Evolutionary conservation across 192 early-diverging fungal species (phyloP).

Genomic region (Podila clonocystis): DNA sequence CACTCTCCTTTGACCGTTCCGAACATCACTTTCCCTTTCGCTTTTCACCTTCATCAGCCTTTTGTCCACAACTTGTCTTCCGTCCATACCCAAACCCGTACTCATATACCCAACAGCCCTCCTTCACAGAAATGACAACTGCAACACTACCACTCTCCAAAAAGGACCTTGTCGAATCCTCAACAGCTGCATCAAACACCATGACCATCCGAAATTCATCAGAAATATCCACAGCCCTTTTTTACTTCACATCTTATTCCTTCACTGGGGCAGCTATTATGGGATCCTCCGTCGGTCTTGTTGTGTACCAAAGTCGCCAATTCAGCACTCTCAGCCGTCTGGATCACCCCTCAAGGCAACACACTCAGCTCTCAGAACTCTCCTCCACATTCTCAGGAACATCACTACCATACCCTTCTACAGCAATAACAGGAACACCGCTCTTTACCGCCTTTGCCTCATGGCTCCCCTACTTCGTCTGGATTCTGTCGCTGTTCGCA

Average conservation of each 20-base stretch:
- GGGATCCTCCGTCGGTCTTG: constrained; percentile 32
- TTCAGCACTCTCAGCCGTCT: not conserved
- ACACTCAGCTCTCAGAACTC: not conserved
- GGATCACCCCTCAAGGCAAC: not conserved
- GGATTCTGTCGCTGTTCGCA: not conserved
- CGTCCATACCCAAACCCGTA: not conserved
- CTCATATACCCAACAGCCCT: not conserved
- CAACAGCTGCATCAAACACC: not conserved
- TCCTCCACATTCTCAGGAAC: not conserved
- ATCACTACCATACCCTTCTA: not conserved
- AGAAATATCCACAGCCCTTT: not conserved
- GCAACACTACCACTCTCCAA: not conserved
- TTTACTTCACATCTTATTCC: constrained; percentile 16
- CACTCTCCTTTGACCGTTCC: too few species aligned
- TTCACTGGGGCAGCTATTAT: constrained; percentile 16
- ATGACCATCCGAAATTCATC: not conserved
- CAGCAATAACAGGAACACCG: not conserved
- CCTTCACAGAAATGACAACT: not conserved
- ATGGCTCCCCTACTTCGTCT: constrained; percentile 19
- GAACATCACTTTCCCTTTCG: too few species aligned
- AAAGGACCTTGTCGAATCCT: not conserved
- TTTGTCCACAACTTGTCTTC: not conserved
- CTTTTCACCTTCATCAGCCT: too few species aligned
- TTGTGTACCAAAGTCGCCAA: constrained; percentile 11
- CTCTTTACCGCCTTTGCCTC: not conserved